Evolutionary conservation across 2,329 filamentous ascomycete species (phyloP), one percentile per base, ranked within the genome.

Genomic region (Trichothecium roseum): DNA sequence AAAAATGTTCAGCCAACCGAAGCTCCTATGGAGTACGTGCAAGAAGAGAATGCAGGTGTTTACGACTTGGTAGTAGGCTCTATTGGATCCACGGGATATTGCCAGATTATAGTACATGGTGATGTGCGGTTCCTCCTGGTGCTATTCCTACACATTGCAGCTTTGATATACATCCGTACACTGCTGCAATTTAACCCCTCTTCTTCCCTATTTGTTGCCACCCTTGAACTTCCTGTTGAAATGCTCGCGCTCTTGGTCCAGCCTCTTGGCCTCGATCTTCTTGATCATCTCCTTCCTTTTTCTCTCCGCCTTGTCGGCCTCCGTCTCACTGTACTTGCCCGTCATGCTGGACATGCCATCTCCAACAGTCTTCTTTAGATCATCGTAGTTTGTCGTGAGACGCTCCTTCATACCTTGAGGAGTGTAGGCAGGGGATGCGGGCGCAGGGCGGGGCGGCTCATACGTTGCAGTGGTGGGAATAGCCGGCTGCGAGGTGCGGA

Each of bases 201-300:
- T 18, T 27, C 17, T 14, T 8, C 5, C n/a, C 35, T 32, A 52
- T 37, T 36, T 38, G 36, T 47, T 45, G 20, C 20, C 20, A 31
- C 41, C 40, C 53, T 59, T 56, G 51, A 62, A 64, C 49, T 65
- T 62, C 40, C 53, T 59, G 29, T 63, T 55, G 37, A 59, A 60
- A 41, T 59, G 54, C 13, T 57, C 51, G 3, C 56, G 49, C 42
- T 58, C 53, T 40, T 60, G 51, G 42, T 59, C 45, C 34, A 46
- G 47, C 16, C 56, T 49, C 46, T 52, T 52, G 10, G 51, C 41
- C 45, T 63, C 60, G 8, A 59, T 41, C 48, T 56, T 53, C 28
- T 48, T 49, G 12, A 60, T 40, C 36, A 52, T 41, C 27, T 61
- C 51, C 41, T 46, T 51, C 36, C 56, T 54, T 41, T 53, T 51